These are phyloP conservation scores for Chaetomium strumarium DNA, from an alignment of 2,329 filamentous ascomycete species.

Conservation along the genomic window DNA sequence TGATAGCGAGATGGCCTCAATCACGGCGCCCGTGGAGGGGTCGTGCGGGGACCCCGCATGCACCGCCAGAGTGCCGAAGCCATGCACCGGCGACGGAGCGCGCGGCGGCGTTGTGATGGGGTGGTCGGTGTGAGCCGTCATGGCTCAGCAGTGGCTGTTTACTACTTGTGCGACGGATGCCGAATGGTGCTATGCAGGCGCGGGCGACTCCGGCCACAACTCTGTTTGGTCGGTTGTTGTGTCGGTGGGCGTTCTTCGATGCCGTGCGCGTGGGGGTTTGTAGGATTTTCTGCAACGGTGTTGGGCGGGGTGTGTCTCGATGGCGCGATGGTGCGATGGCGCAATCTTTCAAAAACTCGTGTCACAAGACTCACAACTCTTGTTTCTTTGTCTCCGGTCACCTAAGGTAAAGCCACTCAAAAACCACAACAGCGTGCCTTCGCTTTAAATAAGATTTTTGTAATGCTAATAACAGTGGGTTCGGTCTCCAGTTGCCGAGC, in stretches of 20 bases:
- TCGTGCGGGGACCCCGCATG: constrained; percentile 91
- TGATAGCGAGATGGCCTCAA: constrained; percentile 90
- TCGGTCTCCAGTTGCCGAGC: constrained; percentile 5
- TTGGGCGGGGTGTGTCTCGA: constrained; percentile 4
- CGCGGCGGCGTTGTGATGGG: constrained; percentile 62
- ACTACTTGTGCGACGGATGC: not conserved
- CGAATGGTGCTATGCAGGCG: constrained; percentile 2
- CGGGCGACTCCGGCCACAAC: not conserved
- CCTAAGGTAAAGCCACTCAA: no score
- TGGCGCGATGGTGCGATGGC: constrained; percentile 14
- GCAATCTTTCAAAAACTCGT: not conserved
- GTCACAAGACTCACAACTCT: not conserved
- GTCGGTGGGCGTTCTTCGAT: not conserved
- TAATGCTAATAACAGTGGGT: not conserved
- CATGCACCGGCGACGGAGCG: constrained; percentile 65
- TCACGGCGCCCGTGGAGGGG: constrained; percentile 87
- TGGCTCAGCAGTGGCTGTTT: constrained; percentile 15
- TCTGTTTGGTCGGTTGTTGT: constrained; percentile 13
- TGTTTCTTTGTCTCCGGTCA: constrained; percentile 9
- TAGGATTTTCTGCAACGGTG: not conserved
- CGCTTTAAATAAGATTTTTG: constrained; percentile 16
- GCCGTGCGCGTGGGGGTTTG: constrained; percentile 15
- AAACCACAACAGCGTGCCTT: constrained; percentile 6
- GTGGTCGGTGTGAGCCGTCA: constrained; percentile 30
- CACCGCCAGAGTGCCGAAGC: constrained; percentile 89